Evolutionary conservation across 495 filamentous ascomycete genomes (phyloP), one percentile per base, ranked within the genome.

Genomic region (Penicillium arizonense): DNA sequence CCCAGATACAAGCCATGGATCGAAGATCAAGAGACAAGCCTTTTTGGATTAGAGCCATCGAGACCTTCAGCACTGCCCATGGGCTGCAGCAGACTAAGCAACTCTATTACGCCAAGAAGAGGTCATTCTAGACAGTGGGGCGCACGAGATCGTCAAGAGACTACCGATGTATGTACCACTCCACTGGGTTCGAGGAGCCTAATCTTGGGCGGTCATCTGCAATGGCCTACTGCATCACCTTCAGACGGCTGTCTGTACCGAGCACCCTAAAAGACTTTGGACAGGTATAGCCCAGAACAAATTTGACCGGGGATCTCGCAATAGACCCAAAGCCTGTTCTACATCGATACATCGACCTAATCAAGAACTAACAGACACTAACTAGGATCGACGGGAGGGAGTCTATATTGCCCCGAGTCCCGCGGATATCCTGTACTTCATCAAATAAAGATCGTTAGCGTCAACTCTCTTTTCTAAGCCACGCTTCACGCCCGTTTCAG

Each of bases 71-170:
- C 50, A 65, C 59, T 47, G 54, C 53, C 59, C 59, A 52, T 57
- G 59, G 62, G 11, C 34, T 13, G 47, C 37, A 1, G 40, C 4
- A 44, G 52, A 51, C 59, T 56, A 63, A 40, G 16, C 51, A 63
- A 65, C 59, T 63, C 52, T 48, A 63, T 50, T 9, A 2, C 9
- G 49, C 53, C 57, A 55, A 58, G 50, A 53, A 5, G 14, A 34
- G 61, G 63, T 35, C 44, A 65, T 58, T 32, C 44, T 61, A 28
- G 63, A 65, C 63, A 48, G 52, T 52, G 56, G 49, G 48, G 40
- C 44, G 33, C 43, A 51, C 24, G 13, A 53, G 46, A 39, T 41
- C 36, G 16, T n/a, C 14, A 13, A 44, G 21, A 12, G 16, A 32
- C 45, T 18, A 18, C 18, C 1, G 18, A 18, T 18, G 18, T 18